Percentiles rank a stretch among this genome's conserved stretches.
Evolutionary conservation across 106 monocot genomes (phyloP).

Genomic region (Dactylorhiza incarnata): DNA sequence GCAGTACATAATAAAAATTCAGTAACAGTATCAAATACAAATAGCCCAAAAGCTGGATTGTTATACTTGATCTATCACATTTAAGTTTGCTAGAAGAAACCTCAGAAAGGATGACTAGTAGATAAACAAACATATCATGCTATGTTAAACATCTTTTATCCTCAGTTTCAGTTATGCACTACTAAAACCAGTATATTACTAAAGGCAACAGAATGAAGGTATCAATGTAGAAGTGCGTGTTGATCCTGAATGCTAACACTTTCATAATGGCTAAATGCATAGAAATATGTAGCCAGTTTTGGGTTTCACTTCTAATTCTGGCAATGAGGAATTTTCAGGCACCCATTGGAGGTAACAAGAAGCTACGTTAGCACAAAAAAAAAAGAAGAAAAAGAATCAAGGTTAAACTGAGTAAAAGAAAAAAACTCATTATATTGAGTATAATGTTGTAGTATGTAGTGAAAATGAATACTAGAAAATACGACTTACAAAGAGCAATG

Average conservation of each 20-base stretch:
- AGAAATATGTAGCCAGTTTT: not conserved
- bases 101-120: not conserved
- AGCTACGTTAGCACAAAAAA: not conserved
- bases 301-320: not conserved
- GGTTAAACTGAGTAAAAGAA: not conserved
- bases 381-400: not conserved
- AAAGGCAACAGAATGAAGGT: not conserved
- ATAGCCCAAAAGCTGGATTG: not conserved
- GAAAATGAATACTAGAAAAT: not conserved
- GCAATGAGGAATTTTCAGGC: not conserved
- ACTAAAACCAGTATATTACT: not conserved
- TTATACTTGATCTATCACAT: not conserved
- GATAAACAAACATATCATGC: not conserved
- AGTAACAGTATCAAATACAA: not conserved
- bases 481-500: constrained; percentile 62
- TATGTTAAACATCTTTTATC: not conserved
- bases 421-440: not conserved
- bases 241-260: not conserved
- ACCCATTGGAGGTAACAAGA: not conserved
- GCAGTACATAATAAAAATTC: constrained; percentile 7
- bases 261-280: not conserved
- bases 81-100: not conserved
- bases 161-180: not conserved
- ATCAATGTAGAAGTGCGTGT: not conserved
- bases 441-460: not conserved